Evolutionary conservation across 2,329 filamentous ascomycete genomes (phyloP), one percentile per base, ranked within the genome.

Genomic region (Elsinoe necatrix): DNA sequence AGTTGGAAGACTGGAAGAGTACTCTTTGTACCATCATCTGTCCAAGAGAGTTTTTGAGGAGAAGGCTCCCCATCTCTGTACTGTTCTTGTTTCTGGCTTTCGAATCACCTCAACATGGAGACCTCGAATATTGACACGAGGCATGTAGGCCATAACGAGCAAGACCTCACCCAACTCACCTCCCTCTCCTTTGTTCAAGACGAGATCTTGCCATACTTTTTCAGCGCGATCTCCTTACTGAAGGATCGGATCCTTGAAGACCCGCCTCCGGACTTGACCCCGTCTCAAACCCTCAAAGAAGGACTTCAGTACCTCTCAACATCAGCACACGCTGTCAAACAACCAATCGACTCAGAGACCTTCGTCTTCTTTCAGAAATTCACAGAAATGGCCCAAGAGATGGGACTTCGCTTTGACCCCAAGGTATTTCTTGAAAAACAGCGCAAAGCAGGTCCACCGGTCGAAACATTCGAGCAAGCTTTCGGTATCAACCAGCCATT

Each of bases 161-260:
- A 34, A 21, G 29, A 34, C 27, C 27, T 50, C 18, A 12, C 23
- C 9, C 11, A 31, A 18, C 25, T 4, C 14, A 14, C 27, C 25
- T 31, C 45, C 11, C 2, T 34, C 34, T 34, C 25, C 45, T 34
- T 50, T 34, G 45, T 50, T 11, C 12, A 50, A 50, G 25, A 31
- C n/a, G 45, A 50, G 25, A 34, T 50, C 14, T 37, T 34, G 16
- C 48, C 48, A 4, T 37, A 39, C 34, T 39, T 52, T 18, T 52
- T 52, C 20, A 34, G 27, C 18, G 48, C 48, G 14, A 16, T 52
- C 9, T 35, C 48, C 5, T 52, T 37, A 63, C 84, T 97, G 71
- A 85, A 84, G 71, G 87, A 95, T 75, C 79, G 84, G 63, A 80
- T 97, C 64, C 77, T 93, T 68, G 82, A 87, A 69, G 90, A 91